Conservation (phyloP, 2,329 filamentous ascomycete species). For the Nothophaeocryptopus gaeumannii region DNA sequence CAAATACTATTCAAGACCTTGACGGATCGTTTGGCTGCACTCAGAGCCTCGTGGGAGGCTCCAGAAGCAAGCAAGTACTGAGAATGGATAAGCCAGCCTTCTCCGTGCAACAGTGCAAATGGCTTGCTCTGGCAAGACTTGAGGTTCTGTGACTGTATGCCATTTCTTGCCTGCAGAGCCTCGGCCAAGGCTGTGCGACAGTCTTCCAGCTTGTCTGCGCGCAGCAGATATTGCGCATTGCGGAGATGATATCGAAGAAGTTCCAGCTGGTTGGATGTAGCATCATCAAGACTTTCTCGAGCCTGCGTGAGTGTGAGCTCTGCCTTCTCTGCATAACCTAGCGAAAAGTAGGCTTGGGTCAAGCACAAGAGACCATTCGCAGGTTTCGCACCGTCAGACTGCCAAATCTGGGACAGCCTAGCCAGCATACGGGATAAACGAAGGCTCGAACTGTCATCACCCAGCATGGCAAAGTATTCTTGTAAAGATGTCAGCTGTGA, state of each 20-base stretch:
- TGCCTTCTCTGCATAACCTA: conserved; percentile 61
- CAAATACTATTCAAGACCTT: conserved; percentile 30
- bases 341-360: conserved; percentile 55
- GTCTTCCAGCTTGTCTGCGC: conserved; percentile 22
- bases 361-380: conserved; percentile 36
- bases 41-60: conserved; percentile 22
- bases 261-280: conserved; percentile 44
- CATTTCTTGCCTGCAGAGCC: conserved; percentile 16
- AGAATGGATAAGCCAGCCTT: conserved; percentile 32
- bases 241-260: conserved; percentile 40
- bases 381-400: neutral
- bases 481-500: conserved; percentile 53
- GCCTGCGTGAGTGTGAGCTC: conserved; percentile 58
- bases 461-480: conserved; percentile 58
- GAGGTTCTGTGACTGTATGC: conserved; percentile 18
- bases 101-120: conserved; percentile 26
- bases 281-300: conserved; percentile 47
- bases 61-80: conserved; percentile 20
- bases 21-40: conserved; percentile 29
- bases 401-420: neutral
- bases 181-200: conserved; percentile 19
- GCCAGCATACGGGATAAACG: conserved; percentile 14
- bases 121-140: conserved; percentile 20
- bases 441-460: conserved; percentile 43
- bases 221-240: conserved; percentile 23